Evolutionary conservation across 768 basidiomycete species (phyloP).

Genomic region (Fomitopsis pulvina): DNA sequence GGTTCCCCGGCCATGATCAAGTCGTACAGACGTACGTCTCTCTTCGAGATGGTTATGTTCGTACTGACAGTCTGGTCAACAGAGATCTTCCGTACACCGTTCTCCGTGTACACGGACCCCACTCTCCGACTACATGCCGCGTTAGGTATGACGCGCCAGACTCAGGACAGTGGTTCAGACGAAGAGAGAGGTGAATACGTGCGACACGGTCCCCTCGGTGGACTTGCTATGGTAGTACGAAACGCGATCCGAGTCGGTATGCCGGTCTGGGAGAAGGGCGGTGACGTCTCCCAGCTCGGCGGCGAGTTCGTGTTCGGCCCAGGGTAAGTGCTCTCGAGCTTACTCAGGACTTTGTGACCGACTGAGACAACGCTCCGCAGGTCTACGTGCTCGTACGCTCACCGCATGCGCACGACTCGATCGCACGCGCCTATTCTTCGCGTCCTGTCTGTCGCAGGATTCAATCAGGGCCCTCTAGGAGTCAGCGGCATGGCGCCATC

Average conservation of each 20-base stretch:
- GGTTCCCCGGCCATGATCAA: slow-evolving; percentile 72
- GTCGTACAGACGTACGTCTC: slow-evolving; percentile 56
- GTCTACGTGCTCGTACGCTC: slow-evolving; percentile 63
- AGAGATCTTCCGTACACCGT: slow-evolving; percentile 69
- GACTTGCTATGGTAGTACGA: slow-evolving; percentile 68
- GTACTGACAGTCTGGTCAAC: neutral
- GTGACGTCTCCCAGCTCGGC: slow-evolving; percentile 73
- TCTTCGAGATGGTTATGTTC: neutral
- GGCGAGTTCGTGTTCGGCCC: slow-evolving; percentile 82
- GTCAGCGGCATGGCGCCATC: slow-evolving; percentile 5
- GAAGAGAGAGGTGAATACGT: slow-evolving; percentile 50
- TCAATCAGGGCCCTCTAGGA: slow-evolving; percentile 6
- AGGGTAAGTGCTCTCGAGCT: slow-evolving; percentile 32
- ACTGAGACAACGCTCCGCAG: slow-evolving; percentile 29
- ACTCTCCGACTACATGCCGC: slow-evolving; percentile 58
- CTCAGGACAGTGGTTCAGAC: slow-evolving; percentile 35
- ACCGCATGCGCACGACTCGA: slow-evolving; percentile 76
- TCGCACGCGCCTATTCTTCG: slow-evolving; percentile 69
- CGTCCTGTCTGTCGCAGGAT: slow-evolving; percentile 59
- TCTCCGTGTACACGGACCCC: slow-evolving; percentile 78
- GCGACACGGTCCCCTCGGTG: slow-evolving; percentile 55
- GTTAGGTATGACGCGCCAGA: slow-evolving; percentile 65
- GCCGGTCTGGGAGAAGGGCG: slow-evolving; percentile 78
- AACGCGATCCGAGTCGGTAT: slow-evolving; percentile 69
- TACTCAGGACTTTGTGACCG: neutral